Evolutionary conservation across 2,329 filamentous ascomycete genomes (phyloP).

Genomic region (Aspergillus jensenii): DNA sequence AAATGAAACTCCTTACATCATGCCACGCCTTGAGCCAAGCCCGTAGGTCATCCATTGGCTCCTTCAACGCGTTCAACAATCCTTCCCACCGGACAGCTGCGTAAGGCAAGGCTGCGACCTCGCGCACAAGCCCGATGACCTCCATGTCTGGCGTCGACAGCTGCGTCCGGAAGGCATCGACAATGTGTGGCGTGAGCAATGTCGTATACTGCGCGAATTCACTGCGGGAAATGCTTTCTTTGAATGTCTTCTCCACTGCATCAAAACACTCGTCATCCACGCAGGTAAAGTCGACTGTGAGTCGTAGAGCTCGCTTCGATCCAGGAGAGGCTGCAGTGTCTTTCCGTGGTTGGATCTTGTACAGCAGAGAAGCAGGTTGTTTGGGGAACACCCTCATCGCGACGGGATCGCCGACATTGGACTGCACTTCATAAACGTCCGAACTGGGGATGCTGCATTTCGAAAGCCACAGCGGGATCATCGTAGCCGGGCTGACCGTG

Average conservation of each 20-base stretch:
- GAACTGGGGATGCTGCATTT: constrained; percentile 70
- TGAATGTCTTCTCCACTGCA: constrained; percentile 48
- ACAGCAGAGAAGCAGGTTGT: constrained; percentile 77
- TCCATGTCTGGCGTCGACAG: constrained; percentile 53
- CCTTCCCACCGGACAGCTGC: constrained; percentile 55
- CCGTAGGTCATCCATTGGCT: constrained; percentile 43
- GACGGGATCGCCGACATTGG: constrained; percentile 45
- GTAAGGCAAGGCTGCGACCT: constrained; percentile 53
- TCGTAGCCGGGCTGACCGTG: constrained; percentile 77
- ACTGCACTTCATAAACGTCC: constrained; percentile 58
- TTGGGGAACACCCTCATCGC: constrained; percentile 70
- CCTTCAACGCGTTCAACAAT: constrained; percentile 53
- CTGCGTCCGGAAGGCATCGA: constrained; percentile 46
- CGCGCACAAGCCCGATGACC: constrained; percentile 53
- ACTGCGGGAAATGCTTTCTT: constrained; percentile 47
- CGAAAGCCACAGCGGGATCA: constrained; percentile 72
- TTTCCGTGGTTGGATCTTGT: constrained; percentile 61
- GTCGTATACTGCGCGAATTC: constrained; percentile 48
- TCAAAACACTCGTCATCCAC: constrained; percentile 69
- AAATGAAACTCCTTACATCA: constrained; percentile 39
- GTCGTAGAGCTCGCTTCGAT: constrained; percentile 43
- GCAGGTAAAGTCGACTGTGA: constrained; percentile 74
- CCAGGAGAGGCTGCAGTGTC: constrained; percentile 19
- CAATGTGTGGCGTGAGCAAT: constrained; percentile 53
- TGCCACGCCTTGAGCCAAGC: constrained; percentile 60